These are phyloP conservation scores for Globisporangium camurandrum DNA, from an alignment of 352 stramenopile species.

Conservation along the genomic window DNA sequence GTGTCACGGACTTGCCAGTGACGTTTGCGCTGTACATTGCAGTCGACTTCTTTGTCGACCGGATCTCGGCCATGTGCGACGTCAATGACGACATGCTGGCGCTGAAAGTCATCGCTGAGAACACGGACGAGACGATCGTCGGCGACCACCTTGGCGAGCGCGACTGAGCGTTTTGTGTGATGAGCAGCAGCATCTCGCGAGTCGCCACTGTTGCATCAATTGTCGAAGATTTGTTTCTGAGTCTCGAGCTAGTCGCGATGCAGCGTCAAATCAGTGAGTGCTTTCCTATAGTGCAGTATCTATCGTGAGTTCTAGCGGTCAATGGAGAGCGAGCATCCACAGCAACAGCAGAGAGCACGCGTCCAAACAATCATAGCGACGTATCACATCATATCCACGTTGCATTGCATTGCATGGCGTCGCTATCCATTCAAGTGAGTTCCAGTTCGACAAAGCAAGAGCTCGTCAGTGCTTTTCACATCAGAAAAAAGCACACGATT, in stretches of 20 bases:
- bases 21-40: conserved; percentile 53
- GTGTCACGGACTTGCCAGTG: conserved; percentile 29
- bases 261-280: no score
- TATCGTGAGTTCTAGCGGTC: no score
- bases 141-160: conserved; percentile 47
- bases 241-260: neutral
- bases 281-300: neutral
- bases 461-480: no score
- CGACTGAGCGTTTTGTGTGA: conserved; percentile 10
- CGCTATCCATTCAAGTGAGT: neutral
- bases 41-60: conserved; percentile 61
- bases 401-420: no score
- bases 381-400: neutral
- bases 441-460: no score
- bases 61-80: conserved; percentile 57
- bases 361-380: neutral
- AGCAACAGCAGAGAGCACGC: neutral
- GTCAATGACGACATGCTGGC: conserved; percentile 77
- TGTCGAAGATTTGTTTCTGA: neutral
- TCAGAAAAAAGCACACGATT: no score
- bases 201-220: neutral
- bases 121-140: conserved; percentile 59
- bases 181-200: no score
- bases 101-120: conserved; percentile 67
- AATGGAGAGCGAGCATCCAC: neutral